These are phyloP conservation scores for Boletus subcaerulescens DNA, from an alignment of 768 basidiomycete species.

Conservation along the genomic window DNA sequence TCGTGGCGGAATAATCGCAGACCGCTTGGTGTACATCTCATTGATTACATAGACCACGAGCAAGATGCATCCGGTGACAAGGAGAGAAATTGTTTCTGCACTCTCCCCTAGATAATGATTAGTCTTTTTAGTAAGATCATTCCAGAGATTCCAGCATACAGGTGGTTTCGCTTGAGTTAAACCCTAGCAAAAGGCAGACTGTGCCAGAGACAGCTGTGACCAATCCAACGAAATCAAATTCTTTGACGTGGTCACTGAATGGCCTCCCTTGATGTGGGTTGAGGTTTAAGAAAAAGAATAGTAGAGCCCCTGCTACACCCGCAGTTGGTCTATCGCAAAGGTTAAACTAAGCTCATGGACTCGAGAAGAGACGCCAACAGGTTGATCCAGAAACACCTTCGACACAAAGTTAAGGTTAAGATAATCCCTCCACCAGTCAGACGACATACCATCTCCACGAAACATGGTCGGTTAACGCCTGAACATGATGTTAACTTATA, in stretches of 20 bases:
- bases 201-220: constrained; percentile 33
- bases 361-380: constrained; percentile 20
- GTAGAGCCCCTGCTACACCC: constrained; percentile 28
- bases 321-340: constrained; percentile 33
- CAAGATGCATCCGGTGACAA: constrained; percentile 34
- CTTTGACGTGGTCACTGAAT: constrained; percentile 28
- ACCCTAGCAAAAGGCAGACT: constrained; percentile 38
- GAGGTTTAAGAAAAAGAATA: constrained; percentile 37
- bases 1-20: constrained; percentile 40
- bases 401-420: constrained; percentile 7
- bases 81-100: constrained; percentile 34
- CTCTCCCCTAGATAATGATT: constrained; percentile 23
- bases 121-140: neutral
- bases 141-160: constrained; percentile 21
- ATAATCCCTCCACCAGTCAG: neutral
- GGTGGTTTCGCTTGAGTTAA: constrained; percentile 33
- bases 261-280: constrained; percentile 33
- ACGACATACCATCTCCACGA: constrained; percentile 40
- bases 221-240: constrained; percentile 43
- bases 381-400: constrained; percentile 38
- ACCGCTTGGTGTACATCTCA: constrained; percentile 32
- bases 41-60: constrained; percentile 32
- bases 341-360: neutral
- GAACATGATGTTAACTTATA: neutral
- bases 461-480: constrained; percentile 36